Evolutionary conservation across 225 moss, liverwort and hornwort genomes (phyloP).

Genomic region (Physcomitrium patens): DNA sequence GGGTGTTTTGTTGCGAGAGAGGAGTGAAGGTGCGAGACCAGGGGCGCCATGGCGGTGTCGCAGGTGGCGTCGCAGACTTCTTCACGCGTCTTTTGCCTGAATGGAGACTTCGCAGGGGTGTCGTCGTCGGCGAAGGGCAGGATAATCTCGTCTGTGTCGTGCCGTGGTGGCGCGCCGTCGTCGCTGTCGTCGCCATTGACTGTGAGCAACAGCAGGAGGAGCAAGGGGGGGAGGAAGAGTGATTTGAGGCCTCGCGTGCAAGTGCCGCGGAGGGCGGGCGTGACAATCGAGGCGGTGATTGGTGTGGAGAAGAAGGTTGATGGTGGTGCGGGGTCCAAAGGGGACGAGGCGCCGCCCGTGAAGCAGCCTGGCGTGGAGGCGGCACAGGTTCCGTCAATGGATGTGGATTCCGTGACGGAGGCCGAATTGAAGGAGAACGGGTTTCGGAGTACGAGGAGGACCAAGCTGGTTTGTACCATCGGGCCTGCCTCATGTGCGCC

Average conservation of each 20-base stretch:
- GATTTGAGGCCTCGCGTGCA: conserved; percentile 5
- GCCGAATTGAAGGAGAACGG: conserved; percentile 96
- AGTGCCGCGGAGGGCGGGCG: conserved; percentile 31
- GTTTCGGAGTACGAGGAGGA: conserved; percentile 90
- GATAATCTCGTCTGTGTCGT: conserved; percentile 22
- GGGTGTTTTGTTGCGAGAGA: too few species aligned
- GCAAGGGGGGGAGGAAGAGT: neutral
- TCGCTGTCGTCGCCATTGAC: conserved; percentile 6
- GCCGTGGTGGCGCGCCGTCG: conserved; percentile 10
- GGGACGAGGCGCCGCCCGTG: conserved; percentile 30
- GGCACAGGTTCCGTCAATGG: conserved; percentile 50
- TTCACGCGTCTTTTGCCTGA: conserved; percentile 15
- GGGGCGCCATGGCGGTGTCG: too few species aligned
- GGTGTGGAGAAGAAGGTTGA: conserved; percentile 42
- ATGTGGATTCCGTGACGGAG: conserved; percentile 87
- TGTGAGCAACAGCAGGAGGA: neutral
- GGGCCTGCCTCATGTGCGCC: conserved; percentile 85
- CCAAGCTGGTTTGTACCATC: conserved; percentile 92
- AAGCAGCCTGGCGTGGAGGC: conserved; percentile 7
- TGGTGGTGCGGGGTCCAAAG: conserved; percentile 16
- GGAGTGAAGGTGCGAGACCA: too few species aligned
- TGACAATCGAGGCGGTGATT: conserved; percentile 26
- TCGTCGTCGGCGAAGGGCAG: neutral
- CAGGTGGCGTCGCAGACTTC: too few species aligned
- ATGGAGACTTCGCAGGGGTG: conserved; percentile 21